Conservation (phyloP, 2,329 filamentous ascomycete species). For the Thelonectria blattea region DNA sequence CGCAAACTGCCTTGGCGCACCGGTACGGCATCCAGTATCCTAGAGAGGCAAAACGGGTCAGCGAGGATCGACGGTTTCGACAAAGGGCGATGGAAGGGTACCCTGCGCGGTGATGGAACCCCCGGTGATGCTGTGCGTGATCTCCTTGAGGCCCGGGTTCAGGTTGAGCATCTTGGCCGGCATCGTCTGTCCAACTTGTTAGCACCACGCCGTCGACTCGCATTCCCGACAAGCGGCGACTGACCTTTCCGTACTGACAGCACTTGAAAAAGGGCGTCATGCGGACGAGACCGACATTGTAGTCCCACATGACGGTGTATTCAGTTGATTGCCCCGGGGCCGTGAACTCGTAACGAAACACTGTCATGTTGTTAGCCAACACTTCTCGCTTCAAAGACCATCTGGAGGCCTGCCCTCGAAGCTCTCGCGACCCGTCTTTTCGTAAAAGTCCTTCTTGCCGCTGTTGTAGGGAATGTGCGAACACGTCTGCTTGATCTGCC, state of each 20-base stretch:
- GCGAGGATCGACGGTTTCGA: not conserved
- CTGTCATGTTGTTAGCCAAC: slow-evolving; percentile 13
- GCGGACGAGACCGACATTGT: slow-evolving; percentile 89
- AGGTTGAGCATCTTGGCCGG: slow-evolving; percentile 81
- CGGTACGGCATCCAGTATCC: slow-evolving; percentile 97
- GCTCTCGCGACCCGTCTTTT: slow-evolving; percentile 84
- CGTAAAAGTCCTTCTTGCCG: slow-evolving; percentile 86
- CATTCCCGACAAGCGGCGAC: slow-evolving; percentile 11
- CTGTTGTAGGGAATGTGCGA: slow-evolving; percentile 93
- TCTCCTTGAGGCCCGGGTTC: slow-evolving; percentile 85
- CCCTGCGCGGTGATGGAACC: slow-evolving; percentile 90
- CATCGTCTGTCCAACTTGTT: slow-evolving; percentile 70
- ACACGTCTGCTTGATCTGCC: slow-evolving; percentile 65
- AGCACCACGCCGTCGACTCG: slow-evolving; percentile 13
- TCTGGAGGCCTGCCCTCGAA: slow-evolving; percentile 73
- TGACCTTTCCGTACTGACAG: slow-evolving; percentile 83
- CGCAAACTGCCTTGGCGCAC: slow-evolving; percentile 84
- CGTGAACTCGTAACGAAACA: slow-evolving; percentile 71
- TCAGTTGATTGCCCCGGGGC: slow-evolving; percentile 69
- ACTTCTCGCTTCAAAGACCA: not conserved
- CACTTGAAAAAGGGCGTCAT: slow-evolving; percentile 97
- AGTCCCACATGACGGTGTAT: slow-evolving; percentile 94
- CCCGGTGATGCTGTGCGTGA: slow-evolving; percentile 93
- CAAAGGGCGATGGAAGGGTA: slow-evolving; percentile 47
- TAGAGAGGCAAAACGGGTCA: slow-evolving; percentile 45